Conservation (phyloP, 768 basidiomycete genomes). For the Clitopilus hobsonii region DNA sequence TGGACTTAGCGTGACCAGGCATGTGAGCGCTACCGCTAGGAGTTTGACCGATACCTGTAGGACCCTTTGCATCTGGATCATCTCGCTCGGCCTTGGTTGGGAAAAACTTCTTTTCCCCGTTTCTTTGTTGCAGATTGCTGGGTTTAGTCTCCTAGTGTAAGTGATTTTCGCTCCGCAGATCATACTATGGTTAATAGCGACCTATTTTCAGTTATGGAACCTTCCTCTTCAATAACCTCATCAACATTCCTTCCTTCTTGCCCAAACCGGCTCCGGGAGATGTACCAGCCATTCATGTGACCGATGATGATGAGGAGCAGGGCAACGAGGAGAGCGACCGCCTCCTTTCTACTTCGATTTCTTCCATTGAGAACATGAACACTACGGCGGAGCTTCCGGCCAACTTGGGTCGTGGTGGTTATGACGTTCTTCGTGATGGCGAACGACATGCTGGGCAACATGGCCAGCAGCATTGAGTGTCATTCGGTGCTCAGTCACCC, state of each 20-base stretch:
- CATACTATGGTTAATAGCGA: slow-evolving; percentile 6
- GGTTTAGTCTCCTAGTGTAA: slow-evolving; percentile 88
- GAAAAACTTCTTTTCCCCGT: slow-evolving; percentile 80
- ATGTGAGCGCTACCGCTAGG: slow-evolving; percentile 90
- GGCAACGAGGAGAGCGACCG: slow-evolving; percentile 60
- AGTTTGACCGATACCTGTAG: slow-evolving; percentile 93
- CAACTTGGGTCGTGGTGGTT: slow-evolving; percentile 79
- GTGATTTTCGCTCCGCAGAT: slow-evolving; percentile 24
- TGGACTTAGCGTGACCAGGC: slow-evolving; percentile 86
- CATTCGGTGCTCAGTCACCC: not conserved
- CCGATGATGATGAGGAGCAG: slow-evolving; percentile 31
- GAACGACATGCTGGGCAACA: slow-evolving; percentile 25
- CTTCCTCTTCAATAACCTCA: slow-evolving; percentile 88
- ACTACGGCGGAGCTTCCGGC: slow-evolving; percentile 82
- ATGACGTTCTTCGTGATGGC: slow-evolving; percentile 68
- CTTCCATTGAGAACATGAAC: slow-evolving; percentile 37
- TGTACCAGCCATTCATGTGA: slow-evolving; percentile 23
- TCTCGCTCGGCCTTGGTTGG: slow-evolving; percentile 89
- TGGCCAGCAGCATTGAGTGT: slow-evolving; percentile 11
- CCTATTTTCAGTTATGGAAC: slow-evolving; percentile 4
- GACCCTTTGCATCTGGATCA: slow-evolving; percentile 93
- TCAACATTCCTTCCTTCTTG: slow-evolving; percentile 59
- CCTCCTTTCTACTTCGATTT: slow-evolving; percentile 32
- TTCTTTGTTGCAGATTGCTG: slow-evolving; percentile 75
- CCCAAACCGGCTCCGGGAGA: slow-evolving; percentile 37